Base-by-base conservation (phyloP, 2,329 filamentous ascomycete genomes). In the Nectriaceae sp. region DNA sequence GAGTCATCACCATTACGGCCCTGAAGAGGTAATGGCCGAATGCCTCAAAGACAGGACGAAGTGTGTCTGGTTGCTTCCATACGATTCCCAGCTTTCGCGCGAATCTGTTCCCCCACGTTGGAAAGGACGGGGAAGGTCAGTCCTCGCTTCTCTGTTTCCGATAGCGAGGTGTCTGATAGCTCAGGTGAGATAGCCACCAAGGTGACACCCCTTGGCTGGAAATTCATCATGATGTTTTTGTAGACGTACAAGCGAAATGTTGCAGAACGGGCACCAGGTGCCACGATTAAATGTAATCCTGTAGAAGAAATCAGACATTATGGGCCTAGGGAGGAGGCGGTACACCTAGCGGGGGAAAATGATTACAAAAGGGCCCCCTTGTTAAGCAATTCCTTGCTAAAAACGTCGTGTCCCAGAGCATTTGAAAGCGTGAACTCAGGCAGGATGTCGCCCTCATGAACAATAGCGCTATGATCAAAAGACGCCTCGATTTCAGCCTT, bases 201-300 rank as follows among this genome's bases (percentile, higher is more conserved):
- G 2, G 67, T 70, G 20, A 73, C 70, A 11, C 70, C 69, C 20
- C 62, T 39, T 65, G 11, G 67, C 62, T 36, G 59, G 43, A 53
- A 75, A 69, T 1, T 69, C 65, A 1, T 56, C 50, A 11, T 74
- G 60, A 48, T 64, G 58, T 36, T 63, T 56, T 48, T 75, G 71
- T 1, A 75, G 57, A 18, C 61, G 60, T 4, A 45, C 57, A 18
- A 75, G 58, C 1, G 65, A 64, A 15, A 75, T 42, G 57, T 75
- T 75, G 65, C 74, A 76, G 64, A 64, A 75, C 1, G 74, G 73
- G 48, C 73, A 77, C 74, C 73, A 76, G 43, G 64, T 61, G 15
- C 73, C 73, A 40, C 73, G 73, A 61, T 76, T 75, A 61, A 76
- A 76, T n/a, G 68, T 70, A 38, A 76, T 63, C 21, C 33, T 36